phyloP scores from a whole-genome alignment of 1,284 basidiomycete genomes.

The Ustilago loliicola region DNA sequence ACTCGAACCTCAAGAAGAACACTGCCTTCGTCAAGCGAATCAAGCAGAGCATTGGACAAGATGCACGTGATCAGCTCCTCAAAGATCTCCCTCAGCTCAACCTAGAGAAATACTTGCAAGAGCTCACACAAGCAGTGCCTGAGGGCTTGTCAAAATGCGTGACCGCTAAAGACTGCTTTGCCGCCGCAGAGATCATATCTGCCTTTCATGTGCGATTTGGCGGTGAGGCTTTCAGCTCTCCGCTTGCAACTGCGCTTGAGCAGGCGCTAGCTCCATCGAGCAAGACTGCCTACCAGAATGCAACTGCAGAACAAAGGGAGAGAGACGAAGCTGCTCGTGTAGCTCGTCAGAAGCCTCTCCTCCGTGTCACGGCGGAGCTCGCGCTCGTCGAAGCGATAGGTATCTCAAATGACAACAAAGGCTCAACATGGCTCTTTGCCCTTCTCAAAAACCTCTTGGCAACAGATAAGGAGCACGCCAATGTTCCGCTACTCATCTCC shows the following conservation, averaged over 20 bases:
- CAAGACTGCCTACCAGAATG: constrained; percentile 73
- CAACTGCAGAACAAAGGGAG: constrained; percentile 85
- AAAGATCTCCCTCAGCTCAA: constrained; percentile 88
- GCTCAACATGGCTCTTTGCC: constrained; percentile 76
- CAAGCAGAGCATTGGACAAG: constrained; percentile 58
- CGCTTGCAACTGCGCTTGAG: constrained; percentile 78
- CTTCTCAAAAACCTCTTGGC: constrained; percentile 76
- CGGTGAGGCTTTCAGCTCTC: constrained; percentile 79
- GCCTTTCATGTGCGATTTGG: constrained; percentile 90
- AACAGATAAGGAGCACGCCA: constrained; percentile 86
- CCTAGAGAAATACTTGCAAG: constrained; percentile 95
- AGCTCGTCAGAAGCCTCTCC: constrained; percentile 83
- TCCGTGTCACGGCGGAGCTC: constrained; percentile 89
- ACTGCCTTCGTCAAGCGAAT: constrained; percentile 67
- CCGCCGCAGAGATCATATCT: constrained; percentile 85
- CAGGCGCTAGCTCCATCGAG: constrained; percentile 75
- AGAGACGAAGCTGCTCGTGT: constrained; percentile 89
- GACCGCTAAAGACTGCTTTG: constrained; percentile 89
- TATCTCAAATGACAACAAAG: constrained; percentile 15
- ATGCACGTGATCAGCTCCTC: constrained; percentile 71
- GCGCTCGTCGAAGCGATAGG: constrained; percentile 81
- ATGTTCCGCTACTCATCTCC: constrained; percentile 83
- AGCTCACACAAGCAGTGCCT: constrained; percentile 86
- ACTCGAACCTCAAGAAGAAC: constrained; percentile 68
- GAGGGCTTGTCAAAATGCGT: constrained; percentile 89